These are phyloP conservation scores for Dioscorea zingiberensis DNA, from an alignment of 106 monocot species.

Conservation along the genomic window DNA sequence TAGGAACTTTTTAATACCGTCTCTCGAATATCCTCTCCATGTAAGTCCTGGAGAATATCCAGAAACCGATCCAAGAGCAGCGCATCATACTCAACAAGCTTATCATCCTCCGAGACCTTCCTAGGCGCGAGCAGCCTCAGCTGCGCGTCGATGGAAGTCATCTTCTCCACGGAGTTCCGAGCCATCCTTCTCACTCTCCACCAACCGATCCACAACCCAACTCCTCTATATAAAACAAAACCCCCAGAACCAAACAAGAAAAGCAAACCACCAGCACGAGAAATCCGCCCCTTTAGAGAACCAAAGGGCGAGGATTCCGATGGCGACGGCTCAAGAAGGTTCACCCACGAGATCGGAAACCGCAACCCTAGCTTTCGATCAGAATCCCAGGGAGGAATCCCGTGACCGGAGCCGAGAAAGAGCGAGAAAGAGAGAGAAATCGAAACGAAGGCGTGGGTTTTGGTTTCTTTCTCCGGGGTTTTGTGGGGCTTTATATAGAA, in stretches of 20 bases:
- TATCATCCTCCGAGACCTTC: conserved; percentile 98
- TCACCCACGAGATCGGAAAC: no score
- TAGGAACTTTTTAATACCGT: conserved; percentile 31
- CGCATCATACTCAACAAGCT: conserved; percentile 94
- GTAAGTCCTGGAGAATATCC: conserved; percentile 84
- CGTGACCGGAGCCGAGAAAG: not conserved
- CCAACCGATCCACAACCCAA: not conserved
- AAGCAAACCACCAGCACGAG: not conserved
- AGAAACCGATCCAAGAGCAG: conserved; percentile 90
- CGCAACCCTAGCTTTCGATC: not conserved
- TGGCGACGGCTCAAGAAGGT: no score
- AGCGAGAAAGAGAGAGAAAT: not conserved
- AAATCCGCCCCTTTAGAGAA: not conserved
- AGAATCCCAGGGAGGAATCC: not conserved
- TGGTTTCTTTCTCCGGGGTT: no score
- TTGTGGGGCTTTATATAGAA: no score
- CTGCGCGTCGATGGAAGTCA: conserved; percentile 89
- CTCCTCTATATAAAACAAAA: not conserved
- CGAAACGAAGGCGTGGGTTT: not conserved
- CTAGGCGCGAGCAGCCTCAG: conserved; percentile 75
- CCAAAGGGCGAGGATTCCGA: not conserved
- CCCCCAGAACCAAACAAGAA: not conserved
- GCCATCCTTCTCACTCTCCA: conserved; percentile 34
- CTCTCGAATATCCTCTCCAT: conserved; percentile 68
- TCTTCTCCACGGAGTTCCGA: conserved; percentile 41